A percentile compares a stretch with the other conserved stretches of the same genome.
These are phyloP conservation scores for Sordaria brevicollis DNA, from an alignment of 495 filamentous ascomycete genomes.

Conservation along the genomic window DNA sequence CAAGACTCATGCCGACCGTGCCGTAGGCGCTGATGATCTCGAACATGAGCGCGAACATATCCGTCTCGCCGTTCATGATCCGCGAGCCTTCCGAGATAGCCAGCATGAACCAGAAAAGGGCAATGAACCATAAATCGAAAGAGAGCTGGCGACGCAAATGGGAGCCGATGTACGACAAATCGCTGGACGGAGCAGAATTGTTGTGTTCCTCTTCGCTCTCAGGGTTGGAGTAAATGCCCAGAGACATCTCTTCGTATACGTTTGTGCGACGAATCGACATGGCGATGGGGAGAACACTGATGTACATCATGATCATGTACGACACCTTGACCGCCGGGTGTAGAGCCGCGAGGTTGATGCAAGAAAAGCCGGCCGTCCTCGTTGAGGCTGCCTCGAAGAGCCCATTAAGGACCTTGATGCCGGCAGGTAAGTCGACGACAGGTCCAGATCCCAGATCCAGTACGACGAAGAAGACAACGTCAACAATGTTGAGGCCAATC, in stretches of 20 bases:
- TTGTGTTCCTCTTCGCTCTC: constrained; percentile 30
- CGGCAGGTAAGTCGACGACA: constrained; percentile 50
- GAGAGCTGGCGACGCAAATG: constrained; percentile 84
- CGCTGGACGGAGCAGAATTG: constrained; percentile 17
- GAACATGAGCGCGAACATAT: constrained; percentile 77
- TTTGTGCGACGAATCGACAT: constrained; percentile 90
- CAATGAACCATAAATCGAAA: constrained; percentile 94
- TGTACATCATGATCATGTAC: constrained; percentile 99
- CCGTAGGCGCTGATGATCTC: constrained; percentile 90
- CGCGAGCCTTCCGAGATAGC: constrained; percentile 66
- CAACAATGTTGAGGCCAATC: constrained; percentile 68
- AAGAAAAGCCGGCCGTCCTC: constrained; percentile 77
- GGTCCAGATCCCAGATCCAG: constrained; percentile 66
- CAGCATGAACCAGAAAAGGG: constrained; percentile 80
- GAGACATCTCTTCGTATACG: constrained; percentile 89
- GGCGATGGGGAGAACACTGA: constrained; percentile 90
- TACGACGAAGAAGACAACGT: constrained; percentile 81
- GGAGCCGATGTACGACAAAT: constrained; percentile 71
- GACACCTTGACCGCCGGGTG: constrained; percentile 91
- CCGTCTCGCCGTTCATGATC: constrained; percentile 31
- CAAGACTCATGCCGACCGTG: constrained; percentile 83
- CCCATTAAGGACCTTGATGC: constrained; percentile 68
- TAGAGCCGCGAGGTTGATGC: constrained; percentile 61
- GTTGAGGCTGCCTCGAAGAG: constrained; percentile 83
- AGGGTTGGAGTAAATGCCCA: constrained; percentile 59